These are phyloP conservation scores for Cystobasidium pallidum DNA, from an alignment of 1,284 basidiomycete genomes.

Conservation along the genomic window DNA sequence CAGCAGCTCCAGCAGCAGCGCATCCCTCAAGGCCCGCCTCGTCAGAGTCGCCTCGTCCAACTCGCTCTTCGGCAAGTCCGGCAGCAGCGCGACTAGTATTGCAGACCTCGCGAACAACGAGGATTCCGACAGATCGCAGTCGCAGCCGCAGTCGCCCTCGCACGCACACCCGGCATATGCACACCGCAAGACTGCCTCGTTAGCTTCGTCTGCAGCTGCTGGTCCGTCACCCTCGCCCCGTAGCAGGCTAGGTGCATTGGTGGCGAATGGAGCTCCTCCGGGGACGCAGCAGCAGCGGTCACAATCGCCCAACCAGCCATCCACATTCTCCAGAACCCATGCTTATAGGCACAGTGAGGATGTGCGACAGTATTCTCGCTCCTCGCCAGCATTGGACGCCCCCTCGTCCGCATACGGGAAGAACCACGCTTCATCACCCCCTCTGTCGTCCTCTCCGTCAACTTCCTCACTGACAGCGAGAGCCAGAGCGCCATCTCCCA, in stretches of 20 bases:
- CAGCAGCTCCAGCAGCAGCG: no score
- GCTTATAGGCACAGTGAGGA: slow-evolving; percentile 26
- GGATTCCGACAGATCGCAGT: background rate
- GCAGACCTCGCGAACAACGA: background rate
- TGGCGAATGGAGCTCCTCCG: background rate
- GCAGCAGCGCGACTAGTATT: slow-evolving; percentile 18
- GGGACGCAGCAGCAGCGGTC: background rate
- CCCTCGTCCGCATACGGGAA: slow-evolving; percentile 20
- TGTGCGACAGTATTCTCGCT: slow-evolving; percentile 22
- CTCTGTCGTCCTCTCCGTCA: background rate
- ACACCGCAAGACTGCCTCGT: slow-evolving; percentile 39
- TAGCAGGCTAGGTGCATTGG: slow-evolving; percentile 14
- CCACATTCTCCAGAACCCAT: slow-evolving; percentile 3
- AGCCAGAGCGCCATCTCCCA: slow-evolving; percentile 25
- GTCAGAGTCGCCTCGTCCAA: slow-evolving; percentile 36
- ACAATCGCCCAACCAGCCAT: background rate
- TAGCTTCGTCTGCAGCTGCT: background rate
- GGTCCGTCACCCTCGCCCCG: slow-evolving; percentile 30
- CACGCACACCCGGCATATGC: background rate
- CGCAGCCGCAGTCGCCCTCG: background rate
- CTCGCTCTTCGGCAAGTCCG: slow-evolving; percentile 38
- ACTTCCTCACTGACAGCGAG: background rate
- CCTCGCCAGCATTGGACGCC: slow-evolving; percentile 8
- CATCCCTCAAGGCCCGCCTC: slow-evolving; percentile 36
- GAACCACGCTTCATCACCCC: slow-evolving; percentile 21